Base-by-base conservation (phyloP, 1,139 yeast species). In the Geotrichum europaeum region DNA sequence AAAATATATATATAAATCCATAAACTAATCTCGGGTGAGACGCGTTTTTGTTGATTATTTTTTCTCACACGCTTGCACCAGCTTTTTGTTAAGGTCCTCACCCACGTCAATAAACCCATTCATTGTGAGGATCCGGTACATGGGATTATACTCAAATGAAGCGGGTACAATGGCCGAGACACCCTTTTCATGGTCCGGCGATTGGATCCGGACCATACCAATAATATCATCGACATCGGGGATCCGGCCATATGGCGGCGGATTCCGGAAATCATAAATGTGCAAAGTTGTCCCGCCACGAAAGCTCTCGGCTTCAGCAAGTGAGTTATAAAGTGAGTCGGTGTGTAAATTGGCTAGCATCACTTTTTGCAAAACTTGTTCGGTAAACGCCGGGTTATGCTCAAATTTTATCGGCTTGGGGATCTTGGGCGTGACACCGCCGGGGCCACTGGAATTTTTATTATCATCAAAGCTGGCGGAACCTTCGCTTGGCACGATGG, bases 191-290 rank as follows among this genome's bases (percentile, higher is more conserved):
- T 78, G 76, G n/a, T 76, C 72, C 13, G 62, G 57, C 0, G 69
- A 73, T 65, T 82, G 81, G 4, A 89, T 86, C 65, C 60, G 55
- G 10, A 88, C 84, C 67, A 86, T 87, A 0, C 96, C 96, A 62
- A 85, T 30, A 49, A 84, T 84, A 67, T 86, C 87, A 64, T 86
- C 90, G 4, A 87, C 82, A 28, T 85, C 88, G 0, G 95, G 91
- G 24, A 83, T 80, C 61, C 95, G 78, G 13, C 89, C 89, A 65
- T 81, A 84, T 28, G 82, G 76, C 0, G 95, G 92, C 1, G 84
- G 79, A 59, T 80, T 83, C 63, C 95, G 77, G 65, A 86, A 78
- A 69, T 89, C 96, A 67, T 84, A 86, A 53, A 89, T 53, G 30
- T 55, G 58, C 24, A 61, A 57, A 30, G 51, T 56, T 7, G 53